Percentiles rank a stretch among this genome's conserved stretches.
These are phyloP conservation scores for Trichosporon faecale DNA, from an alignment of 1,284 basidiomycete genomes.

Conservation along the genomic window DNA sequence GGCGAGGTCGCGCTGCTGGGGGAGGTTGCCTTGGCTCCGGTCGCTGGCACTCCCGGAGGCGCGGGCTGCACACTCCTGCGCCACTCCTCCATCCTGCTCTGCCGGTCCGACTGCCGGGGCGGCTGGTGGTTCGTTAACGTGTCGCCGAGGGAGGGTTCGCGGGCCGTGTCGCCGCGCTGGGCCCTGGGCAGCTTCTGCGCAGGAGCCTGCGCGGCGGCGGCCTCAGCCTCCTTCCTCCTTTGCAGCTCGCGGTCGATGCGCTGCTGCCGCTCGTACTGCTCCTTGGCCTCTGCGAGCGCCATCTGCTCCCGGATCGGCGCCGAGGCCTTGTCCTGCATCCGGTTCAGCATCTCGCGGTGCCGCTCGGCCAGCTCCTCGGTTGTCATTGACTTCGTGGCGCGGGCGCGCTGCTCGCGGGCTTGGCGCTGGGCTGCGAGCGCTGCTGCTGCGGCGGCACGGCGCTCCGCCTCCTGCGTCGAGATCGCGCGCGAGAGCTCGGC, in stretches of 20 bases:
- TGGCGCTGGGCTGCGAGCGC: conserved; percentile 16
- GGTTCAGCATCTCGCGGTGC: conserved; percentile 44
- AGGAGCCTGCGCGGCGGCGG: too few relatives aligned
- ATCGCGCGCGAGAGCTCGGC: conserved; percentile 17
- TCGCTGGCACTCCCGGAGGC: background rate
- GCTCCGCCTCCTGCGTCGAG: conserved; percentile 11
- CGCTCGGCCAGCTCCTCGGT: conserved; percentile 48
- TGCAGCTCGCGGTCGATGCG: conserved; percentile 19
- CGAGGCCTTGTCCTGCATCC: conserved; percentile 46
- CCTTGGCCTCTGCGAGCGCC: conserved; percentile 27
- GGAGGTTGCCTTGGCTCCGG: too few relatives aligned
- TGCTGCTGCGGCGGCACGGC: conserved; percentile 3
- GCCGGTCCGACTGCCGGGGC: conserved; percentile 8
- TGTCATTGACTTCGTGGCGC: conserved; percentile 36
- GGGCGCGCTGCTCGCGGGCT: conserved; percentile 7
- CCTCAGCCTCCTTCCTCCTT: conserved; percentile 2
- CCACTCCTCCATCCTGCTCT: conserved; percentile 23
- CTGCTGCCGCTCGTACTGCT: conserved; percentile 17
- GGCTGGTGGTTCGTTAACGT: conserved; percentile 1
- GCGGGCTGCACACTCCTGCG: conserved; percentile 13
- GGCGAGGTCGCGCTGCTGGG: too few relatives aligned
- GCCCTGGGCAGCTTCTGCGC: background rate
- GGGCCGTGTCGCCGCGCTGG: conserved; percentile 17
- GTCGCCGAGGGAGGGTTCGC: conserved; percentile 3
- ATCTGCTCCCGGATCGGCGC: conserved; percentile 39